Evolutionary conservation across 2,329 filamentous ascomycete species (phyloP), one percentile per base, ranked within the genome.

Genomic region (Rhynchosporium graminicola): DNA sequence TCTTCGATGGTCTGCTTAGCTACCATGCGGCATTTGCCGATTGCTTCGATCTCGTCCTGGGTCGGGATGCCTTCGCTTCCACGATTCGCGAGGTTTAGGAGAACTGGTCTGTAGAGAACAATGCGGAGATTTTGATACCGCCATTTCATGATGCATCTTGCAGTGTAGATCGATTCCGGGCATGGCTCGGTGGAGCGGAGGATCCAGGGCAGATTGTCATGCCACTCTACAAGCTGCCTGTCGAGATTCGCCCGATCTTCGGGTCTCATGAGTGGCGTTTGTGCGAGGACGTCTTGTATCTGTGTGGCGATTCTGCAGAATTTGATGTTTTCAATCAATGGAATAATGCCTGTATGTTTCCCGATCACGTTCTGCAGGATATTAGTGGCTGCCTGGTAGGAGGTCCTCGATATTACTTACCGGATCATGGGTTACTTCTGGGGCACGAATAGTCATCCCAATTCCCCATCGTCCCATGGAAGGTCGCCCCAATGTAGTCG

Each of bases 241-340:
- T 93, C 90, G 26, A 91, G 81, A 60, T 80, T 80, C 62, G 82
- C 80, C 26, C 89, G 85, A 70, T 92, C 88, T 36, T 87, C 82
- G 36, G 82, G 79, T n/a, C 83, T 82, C 2, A 91, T 81, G 1
- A 91, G 78, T 0, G 89, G 88, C 1, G 85, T 83, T 59, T 88
- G 85, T 15, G 89, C 88, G 2, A 94, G 80, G 58, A 86, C 83
- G 70, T 94, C 89, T 73, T 94, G 90, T 61, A 93, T 89, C 64
- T 86, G 84, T 0, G 89, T 91, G 26, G 89, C 87, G 63, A 94
- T 89, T 74, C 89, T 89, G 77, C 89, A 91, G 75, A 93, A 93
- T 57, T 87, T 86, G 66, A 91, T 88, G 73, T 90, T 91, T 74
- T 93, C 87, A 33, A 90, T 85, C 15, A 92, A 76, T 0, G 89